Conservation (phyloP, 2,329 filamentous ascomycete genomes). For the Fusarium napiforme region DNA sequence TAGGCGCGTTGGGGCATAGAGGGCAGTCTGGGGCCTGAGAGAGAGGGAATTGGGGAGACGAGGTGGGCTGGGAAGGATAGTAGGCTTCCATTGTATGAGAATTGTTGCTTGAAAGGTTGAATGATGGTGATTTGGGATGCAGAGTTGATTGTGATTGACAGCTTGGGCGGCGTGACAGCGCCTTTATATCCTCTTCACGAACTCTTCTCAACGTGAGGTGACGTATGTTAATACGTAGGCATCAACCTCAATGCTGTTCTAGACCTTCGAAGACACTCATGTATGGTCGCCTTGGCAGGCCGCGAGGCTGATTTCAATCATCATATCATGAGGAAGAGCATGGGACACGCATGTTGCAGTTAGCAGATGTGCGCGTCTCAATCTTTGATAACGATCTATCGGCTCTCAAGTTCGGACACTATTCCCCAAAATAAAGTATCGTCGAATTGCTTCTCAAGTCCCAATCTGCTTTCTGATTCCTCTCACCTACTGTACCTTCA, state of each 20-base stretch:
- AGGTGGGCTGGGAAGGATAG: not conserved
- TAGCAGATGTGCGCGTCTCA: rapidly evolving
- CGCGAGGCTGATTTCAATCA: not conserved
- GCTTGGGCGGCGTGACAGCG: rapidly evolving
- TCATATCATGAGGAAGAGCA: not conserved
- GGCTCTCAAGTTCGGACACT: too few relatives aligned
- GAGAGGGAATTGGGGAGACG: not conserved
- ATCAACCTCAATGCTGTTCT: rapidly evolving
- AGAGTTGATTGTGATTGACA: not conserved
- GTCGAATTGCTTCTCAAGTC: rapidly evolving
- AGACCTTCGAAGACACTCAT: rapidly evolving
- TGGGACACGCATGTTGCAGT: too few relatives aligned
- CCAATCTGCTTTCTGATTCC: rapidly evolving
- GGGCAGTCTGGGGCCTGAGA: not conserved
- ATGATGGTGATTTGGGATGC: rapidly evolving
- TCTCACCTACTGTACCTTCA: rapidly evolving
- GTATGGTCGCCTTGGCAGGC: not conserved
- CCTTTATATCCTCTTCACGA: not conserved
- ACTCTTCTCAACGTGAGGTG: rapidly evolving
- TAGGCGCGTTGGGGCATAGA: not conserved
- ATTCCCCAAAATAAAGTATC: rapidly evolving
- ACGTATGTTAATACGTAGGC: rapidly evolving
- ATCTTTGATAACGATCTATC: too few relatives aligned
- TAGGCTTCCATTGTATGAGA: not conserved
- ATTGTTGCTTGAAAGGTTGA: rapidly evolving